These are phyloP conservation scores for Lindgomyces ingoldianus DNA, from an alignment of 495 filamentous ascomycete species.

Conservation along the genomic window DNA sequence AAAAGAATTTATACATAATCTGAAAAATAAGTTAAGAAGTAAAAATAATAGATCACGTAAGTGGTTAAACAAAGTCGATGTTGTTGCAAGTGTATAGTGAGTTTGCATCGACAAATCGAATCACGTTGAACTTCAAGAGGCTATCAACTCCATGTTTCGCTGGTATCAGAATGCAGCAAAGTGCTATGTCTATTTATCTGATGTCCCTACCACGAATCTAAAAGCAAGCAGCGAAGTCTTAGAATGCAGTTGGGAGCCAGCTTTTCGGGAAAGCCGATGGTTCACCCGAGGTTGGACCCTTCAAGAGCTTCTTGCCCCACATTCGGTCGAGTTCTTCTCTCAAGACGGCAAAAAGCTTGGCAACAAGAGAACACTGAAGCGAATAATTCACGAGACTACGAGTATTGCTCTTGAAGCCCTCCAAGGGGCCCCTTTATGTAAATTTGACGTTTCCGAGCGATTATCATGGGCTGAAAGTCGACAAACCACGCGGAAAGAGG, in stretches of 20 bases:
- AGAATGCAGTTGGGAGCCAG: slow-evolving; percentile 4
- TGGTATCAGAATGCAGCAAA: slow-evolving; percentile 16
- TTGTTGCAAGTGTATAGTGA: too few species aligned
- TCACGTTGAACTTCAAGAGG: slow-evolving; percentile 16
- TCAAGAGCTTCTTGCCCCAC: slow-evolving; percentile 35
- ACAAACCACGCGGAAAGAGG: slow-evolving; percentile 13
- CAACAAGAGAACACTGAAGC: slow-evolving; percentile 36
- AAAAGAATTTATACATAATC: too few species aligned
- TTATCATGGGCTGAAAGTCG: slow-evolving; percentile 8
- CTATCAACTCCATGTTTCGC: too few species aligned
- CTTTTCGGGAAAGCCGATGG: not conserved
- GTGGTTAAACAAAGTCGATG: too few species aligned
- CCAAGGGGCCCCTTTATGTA: slow-evolving; percentile 1
- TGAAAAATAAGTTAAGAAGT: too few species aligned
- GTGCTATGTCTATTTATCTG: slow-evolving; percentile 22
- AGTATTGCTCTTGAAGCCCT: slow-evolving; percentile 33
- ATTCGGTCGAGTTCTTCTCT: slow-evolving; percentile 43
- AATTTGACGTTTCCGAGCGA: slow-evolving; percentile 4
- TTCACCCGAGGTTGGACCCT: too few species aligned
- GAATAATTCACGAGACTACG: slow-evolving; percentile 31
- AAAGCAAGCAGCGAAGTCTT: not conserved
- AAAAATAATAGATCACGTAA: too few species aligned
- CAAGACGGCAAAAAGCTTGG: slow-evolving; percentile 37
- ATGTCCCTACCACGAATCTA: not conserved
- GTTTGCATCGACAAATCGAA: slow-evolving; percentile 22